phyloP scores from a whole-genome alignment of 2,329 filamentous ascomycete species.

The Aspergillus japonicus region DNA sequence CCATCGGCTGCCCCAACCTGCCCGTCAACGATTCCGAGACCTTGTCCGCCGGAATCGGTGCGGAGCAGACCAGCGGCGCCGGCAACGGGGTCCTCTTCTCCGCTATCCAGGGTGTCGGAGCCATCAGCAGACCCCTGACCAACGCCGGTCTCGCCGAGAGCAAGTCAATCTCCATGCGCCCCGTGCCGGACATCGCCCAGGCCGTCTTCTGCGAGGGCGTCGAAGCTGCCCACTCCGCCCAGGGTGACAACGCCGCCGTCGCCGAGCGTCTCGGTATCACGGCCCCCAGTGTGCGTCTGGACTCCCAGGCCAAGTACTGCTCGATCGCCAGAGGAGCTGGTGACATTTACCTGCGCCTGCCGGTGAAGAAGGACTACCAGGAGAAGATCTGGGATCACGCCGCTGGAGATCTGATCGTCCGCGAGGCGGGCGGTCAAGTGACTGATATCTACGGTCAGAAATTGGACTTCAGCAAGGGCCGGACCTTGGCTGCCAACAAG shows the following conservation, averaged over 20 bases:
- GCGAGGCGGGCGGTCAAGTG: constrained; percentile 88
- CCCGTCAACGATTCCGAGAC: constrained; percentile 77
- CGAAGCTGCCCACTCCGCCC: constrained; percentile 86
- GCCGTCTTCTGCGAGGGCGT: constrained; percentile 97
- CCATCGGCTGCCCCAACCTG: constrained; percentile 92
- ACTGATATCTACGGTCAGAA: constrained; percentile 83
- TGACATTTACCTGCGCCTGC: constrained; percentile 89
- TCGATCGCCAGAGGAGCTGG: constrained; percentile 91
- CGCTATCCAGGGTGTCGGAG: constrained; percentile 75
- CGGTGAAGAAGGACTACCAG: constrained; percentile 81
- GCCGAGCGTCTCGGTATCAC: constrained; percentile 83
- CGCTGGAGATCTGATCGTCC: constrained; percentile 87
- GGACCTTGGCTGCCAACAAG: constrained; percentile 86
- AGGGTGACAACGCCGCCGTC: constrained; percentile 82
- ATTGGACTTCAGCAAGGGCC: constrained; percentile 81
- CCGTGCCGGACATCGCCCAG: constrained; percentile 68
- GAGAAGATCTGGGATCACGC: constrained; percentile 99
- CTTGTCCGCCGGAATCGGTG: constrained; percentile 69
- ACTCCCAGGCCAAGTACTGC: constrained; percentile 97
- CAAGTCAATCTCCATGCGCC: constrained; percentile 75
- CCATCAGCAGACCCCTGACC: constrained; percentile 74
- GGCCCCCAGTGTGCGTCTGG: constrained; percentile 86
- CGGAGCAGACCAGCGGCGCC: constrained; percentile 69
- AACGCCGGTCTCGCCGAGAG: constrained; percentile 43
- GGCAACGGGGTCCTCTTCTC: constrained; percentile 86